Evolutionary conservation across 1,139 yeast species (phyloP).

Genomic region (Zygotorulaspora mrakii): DNA sequence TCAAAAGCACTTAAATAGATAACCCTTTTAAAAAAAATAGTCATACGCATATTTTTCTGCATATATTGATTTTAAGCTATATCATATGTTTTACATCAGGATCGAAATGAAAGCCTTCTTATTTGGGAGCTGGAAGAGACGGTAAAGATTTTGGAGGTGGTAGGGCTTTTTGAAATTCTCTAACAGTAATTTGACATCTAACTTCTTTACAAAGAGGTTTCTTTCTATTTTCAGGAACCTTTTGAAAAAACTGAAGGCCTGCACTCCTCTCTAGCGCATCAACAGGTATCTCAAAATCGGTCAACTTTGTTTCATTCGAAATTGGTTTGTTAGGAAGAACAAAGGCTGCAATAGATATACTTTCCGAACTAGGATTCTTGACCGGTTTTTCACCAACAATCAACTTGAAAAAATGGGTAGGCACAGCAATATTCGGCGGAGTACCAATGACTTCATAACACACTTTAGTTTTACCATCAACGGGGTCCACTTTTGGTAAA

Average conservation of each 20-base stretch:
- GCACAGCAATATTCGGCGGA: slow-evolving; percentile 95
- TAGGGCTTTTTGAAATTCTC: slow-evolving; percentile 64
- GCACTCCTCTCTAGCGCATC: slow-evolving; percentile 84
- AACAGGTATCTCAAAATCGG: slow-evolving; percentile 78
- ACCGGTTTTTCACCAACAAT: slow-evolving; percentile 71
- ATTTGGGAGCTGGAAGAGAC: slow-evolving; percentile 29
- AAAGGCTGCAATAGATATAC: slow-evolving; percentile 81
- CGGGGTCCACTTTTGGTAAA: slow-evolving; percentile 68
- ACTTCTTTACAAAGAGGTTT: slow-evolving; percentile 76
- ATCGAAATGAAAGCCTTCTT: too few relatives aligned
- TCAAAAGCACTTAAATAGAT: slow-evolving; percentile 10
- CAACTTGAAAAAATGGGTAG: slow-evolving; percentile 92
- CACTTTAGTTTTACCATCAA: slow-evolving; percentile 77
- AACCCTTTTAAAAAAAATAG: too few relatives aligned
- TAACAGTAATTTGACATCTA: slow-evolving; percentile 72
- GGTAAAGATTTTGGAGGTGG: slow-evolving; percentile 38
- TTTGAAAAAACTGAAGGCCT: slow-evolving; percentile 76
- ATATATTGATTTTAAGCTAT: too few relatives aligned
- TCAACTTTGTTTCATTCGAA: slow-evolving; percentile 64
- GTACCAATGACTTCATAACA: slow-evolving; percentile 91
- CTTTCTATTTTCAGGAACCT: slow-evolving; percentile 57
- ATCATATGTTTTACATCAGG: too few relatives aligned
- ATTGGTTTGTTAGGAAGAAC: slow-evolving; percentile 84
- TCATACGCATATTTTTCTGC: too few relatives aligned
- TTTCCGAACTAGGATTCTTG: slow-evolving; percentile 40